Evolutionary conservation across 257 asterid genomes (phyloP), one percentile per base, ranked within the genome.

Genomic region (Misopates orontium): DNA sequence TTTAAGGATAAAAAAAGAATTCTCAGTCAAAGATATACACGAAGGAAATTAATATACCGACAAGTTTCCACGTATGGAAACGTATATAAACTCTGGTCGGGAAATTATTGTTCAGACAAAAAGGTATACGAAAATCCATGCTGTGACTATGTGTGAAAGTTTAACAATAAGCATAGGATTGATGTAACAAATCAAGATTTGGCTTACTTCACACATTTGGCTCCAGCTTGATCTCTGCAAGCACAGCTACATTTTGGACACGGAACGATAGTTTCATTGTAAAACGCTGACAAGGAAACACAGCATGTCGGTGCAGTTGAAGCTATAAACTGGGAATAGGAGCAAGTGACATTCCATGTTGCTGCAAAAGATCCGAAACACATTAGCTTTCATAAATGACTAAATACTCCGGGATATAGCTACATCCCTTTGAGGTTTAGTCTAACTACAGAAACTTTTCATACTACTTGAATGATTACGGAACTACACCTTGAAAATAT

Each of bases 201-300:
- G n/a, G 51, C 55, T 52, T 84, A 90, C 97, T 65, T 82, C 8
- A 81, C 68, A 66, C 97, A 91, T 62, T 62, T 51, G 22, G 78
- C 16, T 20, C 78, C 75, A 1, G 51, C 8, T 54, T 77, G 85
- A 55, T 75, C 82, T 51, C 64, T 80, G 73, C 97, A 88, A 42
- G 83, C 88, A 76, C 97, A 91, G 64, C 91, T 83, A 67, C 97
- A 88, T 39, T 62, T 74, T 15, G 95, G 87, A 70, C 97, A 91
- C 10, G 80, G 75, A 18, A 86, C 72, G 6, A 88, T 82, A 18
- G 88, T 78, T 9, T 70, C 52, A 52, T 71, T 79, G 78, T 91
- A 91, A 68, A 91, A 91, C 24, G 97, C 82, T n/a, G 97, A 86
- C 48, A 91, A 25, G 4, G 96, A 80, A 74, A 91, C 96, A 60